Evolutionary conservation across 2,329 filamentous ascomycete genomes (phyloP).

Genomic region (Atkinsonella texensis): DNA sequence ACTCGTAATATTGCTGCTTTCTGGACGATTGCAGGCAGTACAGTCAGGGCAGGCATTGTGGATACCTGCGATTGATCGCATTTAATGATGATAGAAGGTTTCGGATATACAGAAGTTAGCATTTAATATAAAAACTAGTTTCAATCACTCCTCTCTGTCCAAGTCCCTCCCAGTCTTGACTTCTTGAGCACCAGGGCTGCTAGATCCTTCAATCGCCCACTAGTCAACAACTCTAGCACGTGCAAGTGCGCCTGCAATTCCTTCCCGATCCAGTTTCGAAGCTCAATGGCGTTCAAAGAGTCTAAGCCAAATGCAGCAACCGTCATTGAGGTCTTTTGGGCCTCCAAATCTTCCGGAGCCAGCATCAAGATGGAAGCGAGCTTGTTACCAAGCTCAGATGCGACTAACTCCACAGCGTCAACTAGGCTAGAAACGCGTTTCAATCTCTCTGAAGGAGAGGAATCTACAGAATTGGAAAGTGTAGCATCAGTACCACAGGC

Average conservation of each 20-base stretch:
- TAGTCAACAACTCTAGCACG: constrained; percentile 42
- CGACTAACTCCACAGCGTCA: constrained; percentile 15
- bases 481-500: not conserved
- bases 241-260: constrained; percentile 32
- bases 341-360: constrained; percentile 12
- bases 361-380: constrained; percentile 24
- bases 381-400: constrained; percentile 14
- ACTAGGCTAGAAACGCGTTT: constrained; percentile 7
- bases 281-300: constrained; percentile 38
- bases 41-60: too few relatives aligned
- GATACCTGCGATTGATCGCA: not conserved
- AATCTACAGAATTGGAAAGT: not conserved
- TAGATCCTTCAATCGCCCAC: constrained; percentile 25
- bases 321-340: constrained; percentile 11
- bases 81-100: not conserved
- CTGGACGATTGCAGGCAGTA: too few relatives aligned
- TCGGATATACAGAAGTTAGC: too few relatives aligned
- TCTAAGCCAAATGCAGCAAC: constrained; percentile 25
- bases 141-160: constrained; percentile 2
- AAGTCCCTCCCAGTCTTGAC: constrained; percentile 12
- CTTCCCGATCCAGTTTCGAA: constrained; percentile 39
- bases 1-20: too few relatives aligned
- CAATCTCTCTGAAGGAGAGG: constrained; percentile 11
- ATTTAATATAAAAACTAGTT: too few relatives aligned
- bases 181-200: constrained; percentile 15